Evolutionary conservation across 2,329 filamentous ascomycete species (phyloP).

Genomic region (Ascochyta clinopodiicola): DNA sequence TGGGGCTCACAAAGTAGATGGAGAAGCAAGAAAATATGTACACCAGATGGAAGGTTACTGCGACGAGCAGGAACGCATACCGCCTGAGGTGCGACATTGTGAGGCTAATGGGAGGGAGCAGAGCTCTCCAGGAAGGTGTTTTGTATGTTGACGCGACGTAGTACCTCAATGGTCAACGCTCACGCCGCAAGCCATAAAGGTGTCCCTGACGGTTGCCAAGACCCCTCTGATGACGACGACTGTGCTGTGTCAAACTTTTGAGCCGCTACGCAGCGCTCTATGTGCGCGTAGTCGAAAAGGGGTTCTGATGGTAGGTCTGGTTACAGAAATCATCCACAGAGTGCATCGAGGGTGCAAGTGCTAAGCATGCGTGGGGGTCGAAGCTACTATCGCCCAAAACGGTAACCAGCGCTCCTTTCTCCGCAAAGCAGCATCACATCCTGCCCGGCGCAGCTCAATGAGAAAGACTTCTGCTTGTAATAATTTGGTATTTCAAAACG

Average conservation of each 20-base stretch:
- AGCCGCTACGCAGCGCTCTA: not conserved
- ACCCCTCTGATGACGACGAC: conserved; percentile 12
- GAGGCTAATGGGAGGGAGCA: conserved; percentile 24
- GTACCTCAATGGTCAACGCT: conserved; percentile 36
- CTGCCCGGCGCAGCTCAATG: not conserved
- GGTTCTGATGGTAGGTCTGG: not conserved
- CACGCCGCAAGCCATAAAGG: conserved; percentile 16
- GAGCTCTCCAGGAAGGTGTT: conserved; percentile 31
- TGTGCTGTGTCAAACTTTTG: not conserved
- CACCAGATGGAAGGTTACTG: conserved; percentile 88
- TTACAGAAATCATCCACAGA: not conserved
- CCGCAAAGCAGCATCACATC: not conserved
- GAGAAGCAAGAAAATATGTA: conserved; percentile 98
- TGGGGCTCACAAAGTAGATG: conserved; percentile 97
- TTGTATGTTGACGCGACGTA: conserved; percentile 25
- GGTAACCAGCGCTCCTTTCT: conserved; percentile 10
- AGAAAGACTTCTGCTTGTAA: not conserved
- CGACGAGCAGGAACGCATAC: conserved; percentile 84
- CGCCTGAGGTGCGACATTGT: conserved; percentile 66
- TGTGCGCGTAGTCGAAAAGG: not conserved
- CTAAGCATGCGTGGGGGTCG: not conserved
- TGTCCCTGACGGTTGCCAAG: conserved; percentile 29
- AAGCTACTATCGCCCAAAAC: conserved; percentile 13
- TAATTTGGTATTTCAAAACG: conserved; percentile 18
- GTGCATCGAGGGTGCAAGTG: not conserved